These are phyloP conservation scores for Ceratobasidium sp. DNA, from an alignment of 1,284 basidiomycete species.

Conservation along the genomic window DNA sequence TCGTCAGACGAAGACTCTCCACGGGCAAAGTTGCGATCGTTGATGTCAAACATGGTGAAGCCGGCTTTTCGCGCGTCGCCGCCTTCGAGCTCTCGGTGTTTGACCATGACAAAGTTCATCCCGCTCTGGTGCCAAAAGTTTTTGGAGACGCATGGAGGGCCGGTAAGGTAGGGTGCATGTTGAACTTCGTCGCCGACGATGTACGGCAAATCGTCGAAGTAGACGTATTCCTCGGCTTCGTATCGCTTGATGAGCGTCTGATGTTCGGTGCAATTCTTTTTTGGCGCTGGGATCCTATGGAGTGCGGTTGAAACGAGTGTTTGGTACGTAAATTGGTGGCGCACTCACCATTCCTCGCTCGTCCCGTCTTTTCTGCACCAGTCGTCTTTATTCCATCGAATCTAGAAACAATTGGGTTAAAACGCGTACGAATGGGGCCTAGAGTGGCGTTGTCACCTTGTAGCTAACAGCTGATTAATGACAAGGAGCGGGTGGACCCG, in stretches of 20 bases:
- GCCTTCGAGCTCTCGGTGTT: neutral
- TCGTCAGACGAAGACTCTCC: neutral
- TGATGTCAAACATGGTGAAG: conserved; percentile 3
- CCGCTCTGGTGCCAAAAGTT: conserved; percentile 28
- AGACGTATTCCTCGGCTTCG: neutral
- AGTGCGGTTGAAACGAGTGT: neutral
- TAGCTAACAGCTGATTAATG: neutral
- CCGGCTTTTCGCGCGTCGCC: neutral
- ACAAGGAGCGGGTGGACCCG: neutral
- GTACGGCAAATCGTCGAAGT: neutral
- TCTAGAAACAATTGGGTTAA: neutral
- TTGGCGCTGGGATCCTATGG: conserved; percentile 31
- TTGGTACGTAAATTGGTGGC: neutral
- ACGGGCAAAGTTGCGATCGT: conserved; percentile 1
- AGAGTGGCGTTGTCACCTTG: conserved; percentile 6
- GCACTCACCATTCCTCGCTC: conserved; percentile 32
- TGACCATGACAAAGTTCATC: neutral
- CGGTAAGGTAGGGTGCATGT: neutral
- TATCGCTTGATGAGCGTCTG: conserved; percentile 13
- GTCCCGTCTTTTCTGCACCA: conserved; percentile 29
- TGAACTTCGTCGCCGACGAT: neutral
- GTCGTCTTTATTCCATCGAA: conserved; percentile 28
- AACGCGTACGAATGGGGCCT: neutral
- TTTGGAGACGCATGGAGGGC: neutral
- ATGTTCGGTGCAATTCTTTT: conserved; percentile 1